These are phyloP conservation scores for Aspergillus sp. DNA, from an alignment of 2,329 filamentous ascomycete species.

Conservation along the genomic window DNA sequence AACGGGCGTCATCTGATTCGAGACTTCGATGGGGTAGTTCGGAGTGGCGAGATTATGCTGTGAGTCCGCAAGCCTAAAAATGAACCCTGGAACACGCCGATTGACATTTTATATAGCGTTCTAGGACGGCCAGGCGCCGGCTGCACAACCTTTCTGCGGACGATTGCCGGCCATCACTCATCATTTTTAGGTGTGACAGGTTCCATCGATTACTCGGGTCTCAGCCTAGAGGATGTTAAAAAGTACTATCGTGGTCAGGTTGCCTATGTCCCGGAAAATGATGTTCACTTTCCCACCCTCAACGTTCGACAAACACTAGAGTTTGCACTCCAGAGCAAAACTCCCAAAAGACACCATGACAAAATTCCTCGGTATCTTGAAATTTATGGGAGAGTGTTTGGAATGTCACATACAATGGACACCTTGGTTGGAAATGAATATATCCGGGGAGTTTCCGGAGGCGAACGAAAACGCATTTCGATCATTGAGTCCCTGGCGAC, in stretches of 20 bases:
- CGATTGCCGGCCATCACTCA: constrained; percentile 65
- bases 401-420: constrained; percentile 68
- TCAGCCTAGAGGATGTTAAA: constrained; percentile 62
- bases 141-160: constrained; percentile 71
- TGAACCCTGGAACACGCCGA: too few species aligned
- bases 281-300: constrained; percentile 67
- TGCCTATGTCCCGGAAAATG: constrained; percentile 71
- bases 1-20: constrained; percentile 56
- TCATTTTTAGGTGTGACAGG: constrained; percentile 65
- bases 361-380: constrained; percentile 65
- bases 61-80: constrained; percentile 18
- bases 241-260: constrained; percentile 69
- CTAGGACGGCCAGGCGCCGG: constrained; percentile 69
- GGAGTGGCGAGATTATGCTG: constrained; percentile 67
- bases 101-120: constrained; percentile 36
- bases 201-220: constrained; percentile 67
- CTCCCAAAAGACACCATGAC: constrained; percentile 59
- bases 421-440: constrained; percentile 61
- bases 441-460: constrained; percentile 66
- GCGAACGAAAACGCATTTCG: constrained; percentile 72
- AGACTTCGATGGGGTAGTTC: constrained; percentile 65
- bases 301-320: constrained; percentile 72
- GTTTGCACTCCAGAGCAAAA: constrained; percentile 70
- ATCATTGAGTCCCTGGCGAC: constrained; percentile 72
- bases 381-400: constrained; percentile 70